Base-by-base conservation (phyloP, 2,329 filamentous ascomycete species). In the Stagonosporopsis cucurbitacearum region DNA sequence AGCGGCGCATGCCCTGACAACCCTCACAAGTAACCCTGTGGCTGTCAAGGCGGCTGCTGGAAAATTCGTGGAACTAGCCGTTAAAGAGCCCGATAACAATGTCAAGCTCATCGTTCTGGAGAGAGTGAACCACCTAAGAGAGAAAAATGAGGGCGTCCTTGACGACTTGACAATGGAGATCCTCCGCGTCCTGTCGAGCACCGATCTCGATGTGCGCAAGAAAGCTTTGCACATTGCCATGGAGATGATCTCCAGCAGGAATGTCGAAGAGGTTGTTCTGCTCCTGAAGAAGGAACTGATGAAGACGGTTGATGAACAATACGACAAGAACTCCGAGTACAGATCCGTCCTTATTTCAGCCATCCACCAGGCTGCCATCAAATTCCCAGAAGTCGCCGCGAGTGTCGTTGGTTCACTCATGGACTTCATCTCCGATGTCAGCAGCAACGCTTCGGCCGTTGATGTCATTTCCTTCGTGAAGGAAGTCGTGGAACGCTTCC, bases 401-500 rank as follows among this genome's bases (percentile, higher is more conserved):
- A 98, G 92, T 72, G 95, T 99, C 15, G 95, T 99, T 50, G 95
- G 95, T 63, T 85, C 97, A 40, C 84, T 99, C 50, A 99, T 99
- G 95, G 95, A 99, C 77, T 98, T 98, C 74, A 97, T 99, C 70
- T 92, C 91, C 47, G 95, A 99, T 76, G 97, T 98, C 76, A 98
- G 96, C 82, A 98, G 96, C 81, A 97, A 96, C 72, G 90, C 91
- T 40, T 96, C 94, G 1, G 95, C 95, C 1, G 91, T 99, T 26
- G 95, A 99, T 76, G 94, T 99, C 50, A 98, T 99, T 72, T 93
- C 92, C 51, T 99, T 99, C 72, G 93, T 99, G 62, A 99, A 99
- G 79, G 95, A 99, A 75, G 95, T 99, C 3, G 94, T 98, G 6
- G 95, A 99, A 79, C 96, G 96, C 72, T 99, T 98, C 81, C 95